Percentiles rank a stretch among this genome's conserved stretches.
phyloP scores from a whole-genome alignment of 2,329 filamentous ascomycete species.

The Cercospora berteroae region DNA sequence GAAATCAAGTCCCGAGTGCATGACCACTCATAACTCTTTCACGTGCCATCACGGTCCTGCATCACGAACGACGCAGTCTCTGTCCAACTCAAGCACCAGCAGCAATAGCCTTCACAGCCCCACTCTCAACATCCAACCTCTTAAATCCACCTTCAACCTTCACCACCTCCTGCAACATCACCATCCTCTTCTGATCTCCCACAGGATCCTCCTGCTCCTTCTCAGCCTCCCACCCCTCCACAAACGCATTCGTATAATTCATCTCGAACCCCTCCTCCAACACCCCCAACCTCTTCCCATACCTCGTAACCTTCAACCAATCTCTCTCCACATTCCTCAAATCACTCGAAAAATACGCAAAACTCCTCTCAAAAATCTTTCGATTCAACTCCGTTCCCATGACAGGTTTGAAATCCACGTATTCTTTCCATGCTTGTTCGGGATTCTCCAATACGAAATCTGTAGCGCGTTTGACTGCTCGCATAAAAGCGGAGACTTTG shows the following conservation, averaged over 20 bases:
- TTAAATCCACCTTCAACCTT: constrained; percentile 64
- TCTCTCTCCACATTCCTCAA: constrained; percentile 72
- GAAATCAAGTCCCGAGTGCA: constrained; percentile 5
- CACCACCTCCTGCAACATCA: constrained; percentile 64
- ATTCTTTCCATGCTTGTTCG: constrained; percentile 63
- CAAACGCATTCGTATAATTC: constrained; percentile 71
- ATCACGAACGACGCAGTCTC: neutral
- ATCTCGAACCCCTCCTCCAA: constrained; percentile 62
- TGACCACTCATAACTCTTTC: neutral
- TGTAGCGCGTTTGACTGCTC: constrained; percentile 70
- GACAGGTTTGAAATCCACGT: constrained; percentile 68
- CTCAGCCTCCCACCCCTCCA: constrained; percentile 62
- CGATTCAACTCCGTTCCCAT: constrained; percentile 68
- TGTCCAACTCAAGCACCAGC: constrained; percentile 17
- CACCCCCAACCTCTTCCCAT: constrained; percentile 71
- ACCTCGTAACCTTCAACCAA: constrained; percentile 74
- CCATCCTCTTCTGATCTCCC: constrained; percentile 74
- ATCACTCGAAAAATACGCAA: constrained; percentile 72
- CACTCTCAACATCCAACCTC: constrained; percentile 42
- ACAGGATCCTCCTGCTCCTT: constrained; percentile 64
- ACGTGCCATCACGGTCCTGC: neutral
- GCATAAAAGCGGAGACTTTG: constrained; percentile 66
- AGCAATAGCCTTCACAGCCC: constrained; percentile 5
- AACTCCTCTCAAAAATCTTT: constrained; percentile 78
- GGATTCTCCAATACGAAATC: constrained; percentile 68